Base-by-base conservation (phyloP, 2,329 filamentous ascomycete species). In the Pseudogymnoascus verrucosus region DNA sequence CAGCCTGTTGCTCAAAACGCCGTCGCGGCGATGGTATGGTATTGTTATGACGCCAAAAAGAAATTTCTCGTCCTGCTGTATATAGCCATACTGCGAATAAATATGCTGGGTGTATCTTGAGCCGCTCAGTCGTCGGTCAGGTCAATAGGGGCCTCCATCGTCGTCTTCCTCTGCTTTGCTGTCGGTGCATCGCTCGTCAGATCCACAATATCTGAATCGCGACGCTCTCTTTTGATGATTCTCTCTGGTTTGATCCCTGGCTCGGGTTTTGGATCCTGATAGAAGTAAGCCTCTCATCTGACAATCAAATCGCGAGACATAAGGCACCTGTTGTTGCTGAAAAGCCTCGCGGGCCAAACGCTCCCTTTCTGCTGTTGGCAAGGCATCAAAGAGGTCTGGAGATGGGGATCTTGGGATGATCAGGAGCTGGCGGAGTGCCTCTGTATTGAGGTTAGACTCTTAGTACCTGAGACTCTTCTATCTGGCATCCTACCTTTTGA, bases 361-460 rank as follows among this genome's bases (percentile, higher is more conserved):
- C n/a, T 57, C 51, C 8, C 51, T 57, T 14, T 57, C 51, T 4
- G 10, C 28, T 34, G 51, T 16, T 14, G 51, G 28, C 5, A 57
- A 10, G 28, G 28, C 10, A 34, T 40, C 21, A 19, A 65, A 65
- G 28, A 54, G 63, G n/a, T 65, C 62, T 8, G 66, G 67, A 3
- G 28, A 51, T 14, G 67, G 68, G 2, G 67, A 63, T 5, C 64
- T 65, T 11, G 65, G 62, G 16, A 71, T 65, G 21, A 71, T 39
- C 12, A 66, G 54, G 39, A 71, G 66, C 11, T 61, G 54, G 37
- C 68, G 63, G 5, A 71, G 65, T 12, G 69, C 67, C 31, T 67
- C 69, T 70, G 8, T 5, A 10, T 10, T 5, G 36, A 19, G 12
- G 12, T 65, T 12, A 34, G 62, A 34, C 63, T 26, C 23, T 26